Percentiles rank a stretch among this genome's conserved stretches.
Conservation (phyloP, 2,329 filamentous ascomycete species). For the Ceratocystiopsis sp. region DNA sequence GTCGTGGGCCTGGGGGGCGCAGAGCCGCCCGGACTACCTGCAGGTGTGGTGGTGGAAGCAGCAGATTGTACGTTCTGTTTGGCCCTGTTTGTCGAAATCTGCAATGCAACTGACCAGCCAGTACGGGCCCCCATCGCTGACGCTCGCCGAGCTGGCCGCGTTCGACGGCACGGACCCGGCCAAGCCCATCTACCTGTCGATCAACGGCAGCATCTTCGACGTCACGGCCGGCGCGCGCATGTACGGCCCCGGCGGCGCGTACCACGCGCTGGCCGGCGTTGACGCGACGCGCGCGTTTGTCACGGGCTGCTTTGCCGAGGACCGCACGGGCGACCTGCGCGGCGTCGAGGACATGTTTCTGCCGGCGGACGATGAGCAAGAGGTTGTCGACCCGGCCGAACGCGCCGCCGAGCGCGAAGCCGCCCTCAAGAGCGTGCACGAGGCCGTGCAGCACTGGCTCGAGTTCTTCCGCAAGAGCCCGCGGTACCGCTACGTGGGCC, state of each 20-base stretch:
- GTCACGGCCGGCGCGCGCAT: constrained; percentile 50
- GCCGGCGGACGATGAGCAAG: constrained; percentile 33
- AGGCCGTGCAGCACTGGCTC: constrained; percentile 64
- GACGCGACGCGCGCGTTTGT: constrained; percentile 83
- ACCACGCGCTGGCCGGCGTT: constrained; percentile 70
- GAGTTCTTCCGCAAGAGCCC: constrained; percentile 63
- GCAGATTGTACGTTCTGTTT: no score
- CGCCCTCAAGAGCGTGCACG: constrained; percentile 47
- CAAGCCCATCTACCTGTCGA: constrained; percentile 74
- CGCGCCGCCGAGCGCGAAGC: constrained; percentile 34
- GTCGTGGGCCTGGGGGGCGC: constrained; percentile 48
- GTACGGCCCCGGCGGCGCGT: constrained; percentile 74
- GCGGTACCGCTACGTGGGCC: constrained; percentile 70
- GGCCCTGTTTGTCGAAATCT: no score
- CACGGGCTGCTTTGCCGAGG: constrained; percentile 80
- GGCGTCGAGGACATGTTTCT: constrained; percentile 80
- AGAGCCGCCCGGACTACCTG: constrained; percentile 46
- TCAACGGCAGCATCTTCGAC: constrained; percentile 79
- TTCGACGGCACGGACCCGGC: constrained; percentile 63
- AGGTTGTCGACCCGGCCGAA: no score
- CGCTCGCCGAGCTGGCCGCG: constrained; percentile 51
- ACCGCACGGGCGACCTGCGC: constrained; percentile 67
- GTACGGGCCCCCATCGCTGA: constrained; percentile 49
- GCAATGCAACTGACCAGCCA: not conserved
- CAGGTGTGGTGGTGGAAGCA: constrained; percentile 36